These are phyloP conservation scores for Globisporangium cylindrosporum DNA, from an alignment of 352 stramenopile genomes.

Conservation along the genomic window DNA sequence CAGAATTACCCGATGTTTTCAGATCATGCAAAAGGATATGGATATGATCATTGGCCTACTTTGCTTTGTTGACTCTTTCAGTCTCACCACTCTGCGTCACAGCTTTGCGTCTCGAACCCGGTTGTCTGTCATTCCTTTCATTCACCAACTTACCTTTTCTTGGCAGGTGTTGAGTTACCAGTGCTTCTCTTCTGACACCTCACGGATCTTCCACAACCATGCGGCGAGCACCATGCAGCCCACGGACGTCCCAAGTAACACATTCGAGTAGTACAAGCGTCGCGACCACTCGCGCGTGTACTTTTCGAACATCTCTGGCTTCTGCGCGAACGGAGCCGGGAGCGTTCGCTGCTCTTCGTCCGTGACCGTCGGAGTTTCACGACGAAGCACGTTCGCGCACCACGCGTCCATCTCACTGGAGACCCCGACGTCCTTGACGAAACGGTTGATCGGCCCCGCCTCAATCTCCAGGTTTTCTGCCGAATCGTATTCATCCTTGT, in stretches of 20 bases:
- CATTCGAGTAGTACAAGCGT: conserved; percentile 1
- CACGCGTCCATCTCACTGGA: neutral
- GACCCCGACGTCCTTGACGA: conserved; percentile 1
- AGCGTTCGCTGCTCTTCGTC: neutral
- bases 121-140: neutral
- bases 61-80: neutral
- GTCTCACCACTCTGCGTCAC: neutral
- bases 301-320: neutral
- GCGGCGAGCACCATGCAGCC: neutral
- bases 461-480: neutral
- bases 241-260: neutral
- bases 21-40: neutral
- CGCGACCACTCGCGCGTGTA: conserved; percentile 3
- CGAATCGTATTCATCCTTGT: neutral
- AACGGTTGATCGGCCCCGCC: neutral
- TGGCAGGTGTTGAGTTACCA: neutral
- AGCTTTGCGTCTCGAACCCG: neutral
- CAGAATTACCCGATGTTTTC: neutral
- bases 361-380: neutral
- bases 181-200: neutral
- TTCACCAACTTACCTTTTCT: neutral
- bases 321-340: neutral
- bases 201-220: neutral
- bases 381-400: neutral
- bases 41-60: neutral